phyloP scores from a whole-genome alignment of 331 rosid species.

The Saraca asoca region DNA sequence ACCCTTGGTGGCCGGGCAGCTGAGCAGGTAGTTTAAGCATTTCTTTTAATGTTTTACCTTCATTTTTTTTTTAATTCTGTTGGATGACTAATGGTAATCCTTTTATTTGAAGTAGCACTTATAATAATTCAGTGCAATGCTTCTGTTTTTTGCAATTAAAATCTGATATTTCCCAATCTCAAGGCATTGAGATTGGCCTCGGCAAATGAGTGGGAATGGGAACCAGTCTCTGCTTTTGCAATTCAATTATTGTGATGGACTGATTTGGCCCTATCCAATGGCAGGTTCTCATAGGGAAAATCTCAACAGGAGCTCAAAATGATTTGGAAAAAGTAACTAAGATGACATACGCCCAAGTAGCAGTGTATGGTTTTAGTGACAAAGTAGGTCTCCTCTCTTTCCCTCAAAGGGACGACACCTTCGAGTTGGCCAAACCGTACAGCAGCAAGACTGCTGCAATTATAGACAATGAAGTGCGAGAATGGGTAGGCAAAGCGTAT shows the following conservation, averaged over 20 bases:
- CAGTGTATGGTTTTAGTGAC: slow-evolving; percentile 49
- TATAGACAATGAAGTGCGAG: slow-evolving; percentile 51
- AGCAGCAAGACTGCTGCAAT: slow-evolving; percentile 53
- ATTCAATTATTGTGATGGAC: too few relatives aligned
- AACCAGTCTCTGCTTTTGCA: too few relatives aligned
- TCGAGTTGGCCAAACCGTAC: slow-evolving; percentile 46
- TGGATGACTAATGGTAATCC: too few relatives aligned
- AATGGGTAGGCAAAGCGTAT: slow-evolving; percentile 51
- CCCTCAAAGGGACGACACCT: slow-evolving; percentile 38
- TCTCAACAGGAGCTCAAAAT: slow-evolving; percentile 53
- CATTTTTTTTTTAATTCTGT: background rate
- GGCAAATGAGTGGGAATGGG: too few relatives aligned
- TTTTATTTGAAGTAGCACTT: background rate
- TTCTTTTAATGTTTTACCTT: background rate
- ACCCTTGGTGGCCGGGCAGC: slow-evolving; percentile 72
- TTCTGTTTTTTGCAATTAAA: too few relatives aligned
- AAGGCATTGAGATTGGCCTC: too few relatives aligned
- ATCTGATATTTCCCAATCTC: too few relatives aligned
- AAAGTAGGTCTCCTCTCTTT: slow-evolving; percentile 57
- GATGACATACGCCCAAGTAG: slow-evolving; percentile 56
- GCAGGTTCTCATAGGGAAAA: slow-evolving; percentile 48
- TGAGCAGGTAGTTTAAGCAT: slow-evolving; percentile 47
- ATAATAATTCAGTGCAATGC: too few relatives aligned
- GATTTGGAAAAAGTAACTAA: slow-evolving; percentile 59
- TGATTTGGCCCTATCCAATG: background rate